Percentiles rank a stretch among this genome's conserved stretches.
These are phyloP conservation scores for Cajanus cajan DNA, from an alignment of 306 rosid genomes.

Conservation along the genomic window DNA sequence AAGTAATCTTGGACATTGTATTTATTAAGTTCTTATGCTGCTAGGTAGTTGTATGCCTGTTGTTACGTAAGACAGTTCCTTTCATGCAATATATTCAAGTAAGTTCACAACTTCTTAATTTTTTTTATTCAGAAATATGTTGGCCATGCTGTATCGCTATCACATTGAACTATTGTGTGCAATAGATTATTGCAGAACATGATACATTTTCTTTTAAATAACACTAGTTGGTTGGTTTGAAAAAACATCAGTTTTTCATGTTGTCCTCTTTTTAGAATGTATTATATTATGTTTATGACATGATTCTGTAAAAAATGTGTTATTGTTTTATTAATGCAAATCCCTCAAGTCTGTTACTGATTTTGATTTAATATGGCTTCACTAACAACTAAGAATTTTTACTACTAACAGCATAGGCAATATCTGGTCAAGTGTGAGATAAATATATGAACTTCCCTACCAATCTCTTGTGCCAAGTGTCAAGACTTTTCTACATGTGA, in stretches of 20 bases:
- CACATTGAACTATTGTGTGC: slow-evolving; percentile 1
- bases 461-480: too few species aligned
- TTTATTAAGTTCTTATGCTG: slow-evolving; percentile 41
- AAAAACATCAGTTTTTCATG: not conserved
- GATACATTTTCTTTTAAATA: slow-evolving; percentile 23
- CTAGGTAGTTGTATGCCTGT: slow-evolving; percentile 93
- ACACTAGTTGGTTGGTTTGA: not conserved
- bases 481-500: too few species aligned
- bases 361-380: not conserved
- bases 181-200: slow-evolving; percentile 17
- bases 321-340: not conserved
- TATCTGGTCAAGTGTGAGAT: too few species aligned
- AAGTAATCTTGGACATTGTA: slow-evolving; percentile 17
- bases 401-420: too few species aligned
- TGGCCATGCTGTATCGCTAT: not conserved
- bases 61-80: slow-evolving; percentile 93
- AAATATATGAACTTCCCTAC: too few species aligned
- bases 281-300: not conserved
- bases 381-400: not conserved
- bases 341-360: not conserved
- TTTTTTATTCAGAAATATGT: not conserved
- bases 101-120: slow-evolving; percentile 38
- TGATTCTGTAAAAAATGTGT: not conserved
- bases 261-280: not conserved
- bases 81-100: slow-evolving; percentile 92